phyloP scores from a whole-genome alignment of 2,329 filamentous ascomycete species.

The Penicillium sp. region DNA sequence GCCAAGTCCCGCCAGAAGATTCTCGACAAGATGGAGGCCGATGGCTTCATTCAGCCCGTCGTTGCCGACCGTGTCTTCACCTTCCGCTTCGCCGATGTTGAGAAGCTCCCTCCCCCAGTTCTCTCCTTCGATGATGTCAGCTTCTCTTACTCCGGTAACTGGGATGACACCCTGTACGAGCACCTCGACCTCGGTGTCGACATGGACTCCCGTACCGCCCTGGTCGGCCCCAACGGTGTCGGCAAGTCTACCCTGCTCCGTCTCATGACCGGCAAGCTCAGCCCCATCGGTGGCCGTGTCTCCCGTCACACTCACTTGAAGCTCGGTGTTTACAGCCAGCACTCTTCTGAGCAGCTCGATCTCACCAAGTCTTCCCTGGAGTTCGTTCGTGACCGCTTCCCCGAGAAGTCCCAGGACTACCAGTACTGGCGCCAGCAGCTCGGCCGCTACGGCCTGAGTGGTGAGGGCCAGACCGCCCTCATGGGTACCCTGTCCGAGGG shows the following conservation, averaged over 20 bases:
- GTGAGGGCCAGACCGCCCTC: slow-evolving; percentile 90
- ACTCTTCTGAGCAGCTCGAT: slow-evolving; percentile 97
- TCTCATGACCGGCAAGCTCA: slow-evolving; percentile 94
- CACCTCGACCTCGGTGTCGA: slow-evolving; percentile 97
- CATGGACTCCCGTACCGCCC: slow-evolving; percentile 96
- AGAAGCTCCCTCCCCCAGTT: slow-evolving; percentile 97
- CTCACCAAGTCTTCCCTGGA: slow-evolving; percentile 96
- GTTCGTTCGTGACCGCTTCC: slow-evolving; percentile 95
- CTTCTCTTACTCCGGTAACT: slow-evolving; percentile 92
- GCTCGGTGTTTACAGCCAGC: slow-evolving; percentile 96
- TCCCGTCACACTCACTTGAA: slow-evolving; percentile 97
- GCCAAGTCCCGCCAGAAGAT: slow-evolving; percentile 99
- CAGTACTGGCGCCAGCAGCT: slow-evolving; percentile 99
- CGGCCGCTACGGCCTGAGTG: slow-evolving; percentile 86
- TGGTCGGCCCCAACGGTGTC: slow-evolving; percentile 98
- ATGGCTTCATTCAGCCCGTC: slow-evolving; percentile 95
- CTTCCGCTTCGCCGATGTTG: slow-evolving; percentile 97
- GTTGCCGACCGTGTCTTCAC: slow-evolving; percentile 82
- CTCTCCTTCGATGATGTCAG: slow-evolving; percentile 95
- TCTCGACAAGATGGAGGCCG: slow-evolving; percentile 99
- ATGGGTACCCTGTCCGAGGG: slow-evolving; percentile 98
- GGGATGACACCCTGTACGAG: slow-evolving; percentile 90
- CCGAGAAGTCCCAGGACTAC: slow-evolving; percentile 86
- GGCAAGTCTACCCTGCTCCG: slow-evolving; percentile 96
- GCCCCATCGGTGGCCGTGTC: slow-evolving; percentile 76